Base-by-base conservation (phyloP, 768 basidiomycete genomes). In the Collybia sp. region DNA sequence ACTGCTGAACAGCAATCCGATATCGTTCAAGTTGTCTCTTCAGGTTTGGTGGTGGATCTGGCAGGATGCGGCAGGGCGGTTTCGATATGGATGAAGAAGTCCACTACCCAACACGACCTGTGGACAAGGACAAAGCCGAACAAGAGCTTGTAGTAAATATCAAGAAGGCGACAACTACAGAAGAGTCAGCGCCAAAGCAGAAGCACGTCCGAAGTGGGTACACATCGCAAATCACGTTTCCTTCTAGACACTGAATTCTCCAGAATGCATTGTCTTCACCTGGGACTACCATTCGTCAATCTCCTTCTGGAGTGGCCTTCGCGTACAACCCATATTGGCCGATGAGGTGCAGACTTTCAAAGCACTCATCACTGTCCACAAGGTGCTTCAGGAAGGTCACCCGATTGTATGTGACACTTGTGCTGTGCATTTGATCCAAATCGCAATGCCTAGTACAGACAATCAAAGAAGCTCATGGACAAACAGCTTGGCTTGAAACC, bases 321-420 rank as follows among this genome's bases (percentile, higher is more conserved):
- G 96, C 25, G 96, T 98, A 2, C 95, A 97, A 53, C 96, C 96
- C 35, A 96, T 99, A 57, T 71, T 99, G 19, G 82, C 93, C 3
- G 96, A 99, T 65, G 96, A 99, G 71, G 82, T 98, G 0, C 93
- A 96, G 68, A 95, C 96, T 0, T 99, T 98, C 78, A 99, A 99
- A 66, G 89, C 90, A 2, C 79, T 99, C 53, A 98, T 99, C 53
- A 91, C 87, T 9, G 93, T 98, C 11, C 96, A 99, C 69, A 99
- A 99, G 68, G 84, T 99, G 36, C 64, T 99, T 31, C 96, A 99
- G 66, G 96, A 99, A 65, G 96, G 96, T 4, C 96, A 99, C 62
- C 93, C 93, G 10, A 76, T 85, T 44, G 96, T 97, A 58, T 54
- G 72, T 61, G 40, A 33, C 42, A 33, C 44, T 44, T 39, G 35